phyloP scores from a whole-genome alignment of 2,329 filamentous ascomycete genomes.

The Cercospora canescens region DNA sequence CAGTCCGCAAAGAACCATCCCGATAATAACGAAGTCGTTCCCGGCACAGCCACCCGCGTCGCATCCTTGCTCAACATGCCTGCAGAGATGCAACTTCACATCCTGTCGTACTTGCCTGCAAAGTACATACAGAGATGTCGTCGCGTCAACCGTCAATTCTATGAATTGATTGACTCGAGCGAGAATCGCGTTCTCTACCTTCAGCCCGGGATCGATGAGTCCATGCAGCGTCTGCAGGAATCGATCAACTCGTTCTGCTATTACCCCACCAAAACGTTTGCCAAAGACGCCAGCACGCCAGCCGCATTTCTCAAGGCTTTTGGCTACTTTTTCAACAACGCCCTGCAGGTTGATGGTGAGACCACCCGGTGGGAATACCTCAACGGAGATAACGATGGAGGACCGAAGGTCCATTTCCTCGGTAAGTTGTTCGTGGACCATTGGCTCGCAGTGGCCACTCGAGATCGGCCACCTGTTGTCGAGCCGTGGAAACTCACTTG shows the following conservation, averaged over 20 bases:
- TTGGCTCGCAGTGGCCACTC: too few species aligned
- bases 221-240: not conserved
- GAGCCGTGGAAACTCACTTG: too few species aligned
- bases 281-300: not conserved
- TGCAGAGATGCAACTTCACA: constrained; percentile 4
- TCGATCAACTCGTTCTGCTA: not conserved
- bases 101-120: not conserved
- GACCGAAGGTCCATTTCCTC: too few species aligned
- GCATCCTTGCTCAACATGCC: not conserved
- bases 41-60: not conserved
- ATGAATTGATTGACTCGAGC: not conserved
- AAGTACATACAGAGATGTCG: constrained; percentile 8
- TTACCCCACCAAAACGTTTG: not conserved
- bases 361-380: too few species aligned
- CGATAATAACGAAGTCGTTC: not conserved
- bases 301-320: not conserved
- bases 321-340: not conserved
- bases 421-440: too few species aligned
- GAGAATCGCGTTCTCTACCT: not conserved
- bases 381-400: not conserved
- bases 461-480: too few species aligned
- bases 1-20: too few species aligned
- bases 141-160: not conserved
- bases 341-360: not conserved
- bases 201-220: not conserved